These are phyloP conservation scores for Juncus effusus DNA, from an alignment of 176 grass and related monocot species.

Conservation along the genomic window DNA sequence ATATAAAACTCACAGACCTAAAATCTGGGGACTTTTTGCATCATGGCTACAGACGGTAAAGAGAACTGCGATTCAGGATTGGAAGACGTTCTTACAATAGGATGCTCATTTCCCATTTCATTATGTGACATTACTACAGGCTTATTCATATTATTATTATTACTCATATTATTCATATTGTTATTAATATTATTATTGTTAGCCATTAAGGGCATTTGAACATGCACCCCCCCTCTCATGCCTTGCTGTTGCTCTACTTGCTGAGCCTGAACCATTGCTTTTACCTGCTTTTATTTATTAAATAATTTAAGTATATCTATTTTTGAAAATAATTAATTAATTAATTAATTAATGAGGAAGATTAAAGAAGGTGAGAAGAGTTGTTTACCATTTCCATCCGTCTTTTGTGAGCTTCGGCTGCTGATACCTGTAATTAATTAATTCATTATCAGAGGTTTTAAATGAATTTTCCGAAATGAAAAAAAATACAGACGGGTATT, in stretches of 20 bases:
- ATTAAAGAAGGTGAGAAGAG: slow-evolving; percentile 12
- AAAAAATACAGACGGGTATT: too few relatives aligned
- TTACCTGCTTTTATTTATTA: too few relatives aligned
- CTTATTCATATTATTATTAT: slow-evolving; percentile 8
- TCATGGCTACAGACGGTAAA: slow-evolving; percentile 20
- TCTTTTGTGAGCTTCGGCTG: slow-evolving; percentile 22
- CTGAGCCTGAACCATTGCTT: background rate
- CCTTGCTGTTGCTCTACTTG: slow-evolving; percentile 23
- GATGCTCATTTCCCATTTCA: slow-evolving; percentile 20
- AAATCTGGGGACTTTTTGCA: slow-evolving; percentile 24
- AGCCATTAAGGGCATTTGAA: slow-evolving; percentile 16
- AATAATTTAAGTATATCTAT: too few relatives aligned
- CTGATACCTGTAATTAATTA: slow-evolving; percentile 12
- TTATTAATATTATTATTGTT: too few relatives aligned
- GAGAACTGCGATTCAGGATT: slow-evolving; percentile 17
- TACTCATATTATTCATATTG: too few relatives aligned
- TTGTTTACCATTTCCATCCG: slow-evolving; percentile 24
- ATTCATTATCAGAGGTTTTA: too few relatives aligned
- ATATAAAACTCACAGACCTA: slow-evolving; percentile 11
- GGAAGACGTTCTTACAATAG: slow-evolving; percentile 10
- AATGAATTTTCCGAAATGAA: too few relatives aligned
- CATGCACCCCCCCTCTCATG: background rate
- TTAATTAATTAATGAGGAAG: background rate
- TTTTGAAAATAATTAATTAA: background rate
- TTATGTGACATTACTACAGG: slow-evolving; percentile 1